Conservation (phyloP, 2,329 filamentous ascomycete genomes). For the Trichoderma semiorbis region DNA sequence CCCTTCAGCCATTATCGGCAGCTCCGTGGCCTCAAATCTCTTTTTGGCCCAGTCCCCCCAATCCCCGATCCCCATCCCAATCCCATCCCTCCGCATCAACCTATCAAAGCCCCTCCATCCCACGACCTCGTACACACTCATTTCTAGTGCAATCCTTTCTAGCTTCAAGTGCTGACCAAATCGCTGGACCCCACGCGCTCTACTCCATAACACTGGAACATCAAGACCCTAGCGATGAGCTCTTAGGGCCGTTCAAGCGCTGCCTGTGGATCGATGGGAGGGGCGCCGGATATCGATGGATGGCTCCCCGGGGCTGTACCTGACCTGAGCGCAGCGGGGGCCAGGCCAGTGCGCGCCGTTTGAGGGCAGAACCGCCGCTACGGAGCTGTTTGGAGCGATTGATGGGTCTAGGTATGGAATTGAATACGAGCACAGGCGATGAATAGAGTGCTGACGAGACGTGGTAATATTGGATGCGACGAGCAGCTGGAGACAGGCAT, state of each 20-base stretch:
- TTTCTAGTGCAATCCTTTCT: not conserved
- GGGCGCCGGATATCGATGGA: not conserved
- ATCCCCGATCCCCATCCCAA: not conserved
- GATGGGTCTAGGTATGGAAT: not conserved
- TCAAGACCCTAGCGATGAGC: not conserved
- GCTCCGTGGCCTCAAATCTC: not conserved
- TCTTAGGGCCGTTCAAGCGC: not conserved
- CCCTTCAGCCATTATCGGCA: not conserved
- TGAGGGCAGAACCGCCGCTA: not conserved
- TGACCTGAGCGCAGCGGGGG: not conserved
- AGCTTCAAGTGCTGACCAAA: not conserved
- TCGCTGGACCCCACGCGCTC: not conserved
- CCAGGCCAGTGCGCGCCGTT: not conserved
- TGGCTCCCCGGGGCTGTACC: slow-evolving; percentile 4
- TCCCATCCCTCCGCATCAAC: not conserved
- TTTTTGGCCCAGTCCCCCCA: not conserved
- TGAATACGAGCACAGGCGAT: not conserved
- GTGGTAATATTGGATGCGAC: not conserved
- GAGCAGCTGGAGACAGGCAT: not conserved
- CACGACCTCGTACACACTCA: not conserved
- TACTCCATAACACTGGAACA: too few species aligned
- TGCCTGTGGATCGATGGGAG: not conserved
- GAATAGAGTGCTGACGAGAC: not conserved
- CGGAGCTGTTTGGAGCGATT: not conserved
- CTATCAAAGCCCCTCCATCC: not conserved